Conservation (phyloP, 2,329 filamentous ascomycete species). For the Aulographum hederae region DNA sequence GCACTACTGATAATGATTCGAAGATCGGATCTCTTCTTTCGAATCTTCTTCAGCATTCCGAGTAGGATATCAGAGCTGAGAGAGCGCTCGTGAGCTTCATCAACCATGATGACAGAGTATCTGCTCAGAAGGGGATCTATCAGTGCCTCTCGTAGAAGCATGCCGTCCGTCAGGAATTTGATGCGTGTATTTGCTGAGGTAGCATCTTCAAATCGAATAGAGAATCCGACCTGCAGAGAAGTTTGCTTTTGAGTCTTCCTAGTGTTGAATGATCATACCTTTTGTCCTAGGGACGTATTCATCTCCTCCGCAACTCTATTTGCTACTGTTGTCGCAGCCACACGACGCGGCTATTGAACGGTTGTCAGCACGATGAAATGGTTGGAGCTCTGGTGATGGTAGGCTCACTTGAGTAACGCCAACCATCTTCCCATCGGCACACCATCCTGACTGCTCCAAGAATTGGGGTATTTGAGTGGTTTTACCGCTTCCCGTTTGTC, state of each 20-base stretch:
- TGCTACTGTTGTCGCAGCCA: constrained; percentile 82
- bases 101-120: constrained; percentile 88
- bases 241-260: constrained; percentile 1
- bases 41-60: constrained; percentile 80
- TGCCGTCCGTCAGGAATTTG: constrained; percentile 88
- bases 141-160: constrained; percentile 78
- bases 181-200: constrained; percentile 73
- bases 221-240: constrained; percentile 45
- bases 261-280: no score
- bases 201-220: constrained; percentile 79
- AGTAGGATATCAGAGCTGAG: constrained; percentile 83
- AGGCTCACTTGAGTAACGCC: constrained; percentile 70
- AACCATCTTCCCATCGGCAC: constrained; percentile 61
- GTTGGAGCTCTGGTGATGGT: constrained; percentile 1
- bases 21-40: constrained; percentile 59
- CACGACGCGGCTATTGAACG: constrained; percentile 52
- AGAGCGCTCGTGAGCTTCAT: constrained; percentile 89
- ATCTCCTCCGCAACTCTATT: constrained; percentile 78
- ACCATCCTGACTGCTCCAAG: constrained; percentile 78
- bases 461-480: constrained; percentile 93
- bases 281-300: constrained; percentile 54
- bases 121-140: constrained; percentile 80
- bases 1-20: constrained; percentile 86
- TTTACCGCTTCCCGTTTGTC: constrained; percentile 88
- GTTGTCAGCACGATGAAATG: constrained; percentile 2